Evolutionary conservation across 2,329 filamentous ascomycete species (phyloP).

Genomic region (Aspergillus brasiliensis): DNA sequence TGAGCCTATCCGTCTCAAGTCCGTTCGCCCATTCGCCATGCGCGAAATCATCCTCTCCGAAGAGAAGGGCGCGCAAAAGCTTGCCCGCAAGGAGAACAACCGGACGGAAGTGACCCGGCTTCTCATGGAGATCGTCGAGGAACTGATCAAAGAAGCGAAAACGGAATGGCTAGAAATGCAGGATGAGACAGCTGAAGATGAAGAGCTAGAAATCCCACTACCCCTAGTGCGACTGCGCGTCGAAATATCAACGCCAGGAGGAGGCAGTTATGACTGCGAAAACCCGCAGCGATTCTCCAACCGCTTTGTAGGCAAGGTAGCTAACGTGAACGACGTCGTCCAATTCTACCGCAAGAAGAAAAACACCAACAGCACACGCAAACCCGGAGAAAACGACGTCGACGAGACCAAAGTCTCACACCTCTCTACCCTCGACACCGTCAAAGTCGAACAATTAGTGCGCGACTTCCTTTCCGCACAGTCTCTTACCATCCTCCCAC

Average conservation of each 20-base stretch:
- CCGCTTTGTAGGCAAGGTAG: slow-evolving; percentile 84
- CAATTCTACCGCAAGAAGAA: slow-evolving; percentile 90
- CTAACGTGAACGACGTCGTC: slow-evolving; percentile 91
- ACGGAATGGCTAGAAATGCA: slow-evolving; percentile 80
- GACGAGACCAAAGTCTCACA: slow-evolving; percentile 65
- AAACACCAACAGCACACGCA: slow-evolving; percentile 43
- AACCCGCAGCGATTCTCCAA: slow-evolving; percentile 97
- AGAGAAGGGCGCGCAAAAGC: slow-evolving; percentile 72
- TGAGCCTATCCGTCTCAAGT: slow-evolving; percentile 80
- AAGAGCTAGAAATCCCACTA: slow-evolving; percentile 66
- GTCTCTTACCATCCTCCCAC: slow-evolving; percentile 87
- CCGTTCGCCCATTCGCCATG: slow-evolving; percentile 88
- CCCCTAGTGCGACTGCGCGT: slow-evolving; percentile 89
- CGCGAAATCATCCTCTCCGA: slow-evolving; percentile 76
- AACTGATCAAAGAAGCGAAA: slow-evolving; percentile 84
- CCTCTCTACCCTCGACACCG: slow-evolving; percentile 66
- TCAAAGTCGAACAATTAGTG: slow-evolving; percentile 88
- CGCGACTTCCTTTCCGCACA: slow-evolving; percentile 84
- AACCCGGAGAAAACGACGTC: slow-evolving; percentile 57
- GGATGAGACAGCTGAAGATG: slow-evolving; percentile 59
- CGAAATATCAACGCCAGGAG: slow-evolving; percentile 82
- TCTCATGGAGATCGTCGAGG: slow-evolving; percentile 76
- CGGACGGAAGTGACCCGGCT: slow-evolving; percentile 75
- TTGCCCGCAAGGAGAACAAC: slow-evolving; percentile 83
- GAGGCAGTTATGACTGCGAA: slow-evolving; percentile 83